Percentiles rank a stretch among this genome's conserved stretches.
Conservation (phyloP, 2,329 filamentous ascomycete genomes). For the Cordyceps farinosa region DNA sequence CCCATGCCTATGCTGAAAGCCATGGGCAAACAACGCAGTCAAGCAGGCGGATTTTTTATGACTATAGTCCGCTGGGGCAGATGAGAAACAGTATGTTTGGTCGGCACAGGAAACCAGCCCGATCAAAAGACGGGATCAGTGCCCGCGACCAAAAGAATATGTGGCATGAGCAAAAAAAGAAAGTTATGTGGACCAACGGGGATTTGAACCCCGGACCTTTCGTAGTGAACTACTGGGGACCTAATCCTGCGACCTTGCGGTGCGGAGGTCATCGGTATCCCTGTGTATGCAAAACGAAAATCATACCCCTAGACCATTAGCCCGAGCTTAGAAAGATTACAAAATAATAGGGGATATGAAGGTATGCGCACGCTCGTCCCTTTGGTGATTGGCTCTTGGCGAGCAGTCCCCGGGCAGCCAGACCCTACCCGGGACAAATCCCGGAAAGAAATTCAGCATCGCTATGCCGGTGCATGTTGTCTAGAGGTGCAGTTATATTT, state of each 20-base stretch:
- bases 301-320: constrained; percentile 19
- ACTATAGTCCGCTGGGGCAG: no score
- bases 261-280: constrained; percentile 19
- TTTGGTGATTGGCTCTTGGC: no score
- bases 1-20: no score
- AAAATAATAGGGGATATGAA: no score
- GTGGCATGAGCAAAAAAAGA: background rate
- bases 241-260: constrained; percentile 17
- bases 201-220: constrained; percentile 19
- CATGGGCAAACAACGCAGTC: no score
- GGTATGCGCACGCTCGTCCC: no score
- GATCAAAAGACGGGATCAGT: no score
- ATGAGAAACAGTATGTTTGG: no score
- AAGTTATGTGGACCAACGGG: constrained; percentile 12
- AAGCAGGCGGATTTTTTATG: no score
- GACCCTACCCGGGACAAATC: background rate
- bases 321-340: background rate
- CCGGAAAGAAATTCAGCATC: background rate
- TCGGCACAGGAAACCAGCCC: no score
- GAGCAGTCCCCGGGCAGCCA: no score
- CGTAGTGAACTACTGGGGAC: constrained; percentile 15
- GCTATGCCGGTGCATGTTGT: background rate
- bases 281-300: constrained; percentile 18
- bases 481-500: background rate
- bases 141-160: background rate